These are phyloP conservation scores for Smallanthus sonchifolius DNA, from an alignment of 129 eudicot genomes.

Conservation along the genomic window DNA sequence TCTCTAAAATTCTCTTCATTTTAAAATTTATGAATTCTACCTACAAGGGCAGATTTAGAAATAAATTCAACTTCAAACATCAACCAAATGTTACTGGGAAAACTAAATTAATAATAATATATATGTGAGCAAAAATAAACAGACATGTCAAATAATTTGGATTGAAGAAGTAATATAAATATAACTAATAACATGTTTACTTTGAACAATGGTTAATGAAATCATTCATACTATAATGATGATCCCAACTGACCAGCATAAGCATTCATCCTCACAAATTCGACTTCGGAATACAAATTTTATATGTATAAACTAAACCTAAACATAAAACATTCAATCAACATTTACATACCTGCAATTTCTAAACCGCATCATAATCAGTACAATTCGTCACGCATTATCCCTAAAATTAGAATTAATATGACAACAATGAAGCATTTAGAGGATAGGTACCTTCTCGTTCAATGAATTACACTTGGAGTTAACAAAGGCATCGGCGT, in stretches of 20 bases:
- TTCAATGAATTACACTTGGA: slow-evolving; percentile 82
- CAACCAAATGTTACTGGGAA: background rate
- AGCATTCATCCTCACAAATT: slow-evolving; percentile 5
- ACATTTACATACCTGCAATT: background rate
- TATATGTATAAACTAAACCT: background rate
- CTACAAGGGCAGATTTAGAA: background rate
- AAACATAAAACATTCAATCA: background rate
- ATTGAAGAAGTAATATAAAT: background rate
- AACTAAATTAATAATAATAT: background rate
- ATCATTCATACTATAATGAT: background rate
- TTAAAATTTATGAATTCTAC: background rate
- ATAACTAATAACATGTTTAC: too few species aligned
- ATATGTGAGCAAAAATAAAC: background rate
- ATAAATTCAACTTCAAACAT: background rate
- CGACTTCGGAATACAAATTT: background rate
- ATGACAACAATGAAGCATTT: background rate
- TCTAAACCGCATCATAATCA: slow-evolving; percentile 7
- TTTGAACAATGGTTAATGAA: background rate
- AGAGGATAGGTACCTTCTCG: slow-evolving; percentile 59
- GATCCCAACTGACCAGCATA: background rate
- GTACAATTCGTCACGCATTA: background rate
- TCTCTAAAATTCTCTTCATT: background rate
- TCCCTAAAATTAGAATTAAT: slow-evolving; percentile 7
- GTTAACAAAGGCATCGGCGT: slow-evolving; percentile 77
- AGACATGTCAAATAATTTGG: background rate